Conservation (phyloP, 352 stramenopile genomes). For the Globisporangium iwayamae region DNA sequence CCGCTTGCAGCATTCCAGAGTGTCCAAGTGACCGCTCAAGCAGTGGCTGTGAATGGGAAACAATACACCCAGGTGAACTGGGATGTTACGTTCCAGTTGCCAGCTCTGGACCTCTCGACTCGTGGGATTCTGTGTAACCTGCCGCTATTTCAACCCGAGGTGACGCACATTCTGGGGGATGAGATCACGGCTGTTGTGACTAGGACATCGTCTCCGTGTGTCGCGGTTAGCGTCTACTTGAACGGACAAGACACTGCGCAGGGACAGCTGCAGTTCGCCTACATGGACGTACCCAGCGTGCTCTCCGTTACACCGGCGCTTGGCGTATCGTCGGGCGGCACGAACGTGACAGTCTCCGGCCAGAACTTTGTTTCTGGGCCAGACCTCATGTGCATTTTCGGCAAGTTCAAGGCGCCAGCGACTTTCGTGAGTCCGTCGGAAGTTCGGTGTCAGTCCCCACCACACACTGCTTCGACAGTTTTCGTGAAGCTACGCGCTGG, state of each 20-base stretch:
- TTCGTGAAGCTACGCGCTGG: slow-evolving; percentile 35
- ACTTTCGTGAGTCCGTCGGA: slow-evolving; percentile 23
- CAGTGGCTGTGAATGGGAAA: background rate
- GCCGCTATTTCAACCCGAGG: slow-evolving; percentile 16
- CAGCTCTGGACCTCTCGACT: background rate
- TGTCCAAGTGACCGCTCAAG: background rate
- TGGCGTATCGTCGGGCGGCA: slow-evolving; percentile 32
- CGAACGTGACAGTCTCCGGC: slow-evolving; percentile 30
- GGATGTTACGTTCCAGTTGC: slow-evolving; percentile 13
- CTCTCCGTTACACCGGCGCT: slow-evolving; percentile 18
- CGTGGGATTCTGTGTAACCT: slow-evolving; percentile 11
- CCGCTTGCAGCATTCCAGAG: slow-evolving; percentile 2
- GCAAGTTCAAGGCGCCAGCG: slow-evolving; percentile 24
- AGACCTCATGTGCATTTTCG: slow-evolving; percentile 39
- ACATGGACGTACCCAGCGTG: slow-evolving; percentile 27
- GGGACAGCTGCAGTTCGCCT: slow-evolving; percentile 19
- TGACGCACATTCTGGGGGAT: slow-evolving; percentile 17
- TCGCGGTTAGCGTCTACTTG: slow-evolving; percentile 19
- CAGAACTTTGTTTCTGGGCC: slow-evolving; percentile 28
- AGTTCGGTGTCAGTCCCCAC: slow-evolving; percentile 27
- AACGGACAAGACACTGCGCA: slow-evolving; percentile 25
- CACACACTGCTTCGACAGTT: slow-evolving; percentile 17
- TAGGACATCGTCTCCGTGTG: slow-evolving; percentile 20
- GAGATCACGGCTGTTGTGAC: slow-evolving; percentile 23
- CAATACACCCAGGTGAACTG: slow-evolving; percentile 12